A percentile compares a stretch with the other conserved stretches of the same genome.
Evolutionary conservation across 352 stramenopile genomes (phyloP).

Genomic region (Halophytophthora polymorphica): DNA sequence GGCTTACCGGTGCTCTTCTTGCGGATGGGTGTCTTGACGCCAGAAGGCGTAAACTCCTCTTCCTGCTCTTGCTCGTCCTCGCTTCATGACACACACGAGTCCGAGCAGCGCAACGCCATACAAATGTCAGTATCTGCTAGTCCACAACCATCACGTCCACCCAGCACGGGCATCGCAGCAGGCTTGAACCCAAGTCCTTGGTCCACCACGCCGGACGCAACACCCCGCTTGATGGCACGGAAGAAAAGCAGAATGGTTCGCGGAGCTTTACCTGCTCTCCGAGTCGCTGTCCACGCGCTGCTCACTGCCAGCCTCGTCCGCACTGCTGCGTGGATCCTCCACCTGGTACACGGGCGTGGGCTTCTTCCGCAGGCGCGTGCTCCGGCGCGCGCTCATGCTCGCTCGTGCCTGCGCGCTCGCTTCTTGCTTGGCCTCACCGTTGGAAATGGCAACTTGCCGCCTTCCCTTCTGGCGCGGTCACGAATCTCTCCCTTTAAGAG

Average conservation of each 20-base stretch:
- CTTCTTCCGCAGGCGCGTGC: constrained; percentile 59
- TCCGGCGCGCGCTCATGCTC: constrained; percentile 46
- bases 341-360: constrained; percentile 74
- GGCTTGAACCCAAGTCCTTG: neutral
- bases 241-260: neutral
- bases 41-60: constrained; percentile 28
- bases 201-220: neutral
- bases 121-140: neutral
- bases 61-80: constrained; percentile 23
- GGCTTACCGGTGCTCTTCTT: constrained; percentile 19
- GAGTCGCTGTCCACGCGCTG: constrained; percentile 16
- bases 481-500: constrained; percentile 4
- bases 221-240: neutral
- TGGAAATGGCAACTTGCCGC: constrained; percentile 15
- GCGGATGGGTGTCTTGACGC: constrained; percentile 13
- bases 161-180: constrained; percentile 5
- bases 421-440: neutral
- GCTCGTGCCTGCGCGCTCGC: constrained; percentile 3
- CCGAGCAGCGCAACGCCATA: constrained; percentile 4
- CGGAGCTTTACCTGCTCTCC: constrained; percentile 23
- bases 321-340: constrained; percentile 36
- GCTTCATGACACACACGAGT: neutral
- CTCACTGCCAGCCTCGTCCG: constrained; percentile 16
- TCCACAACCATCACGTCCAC: neutral
- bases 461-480: constrained; percentile 8